These are phyloP conservation scores for Aspergillus biplanus DNA, from an alignment of 495 filamentous ascomycete species.

Conservation along the genomic window DNA sequence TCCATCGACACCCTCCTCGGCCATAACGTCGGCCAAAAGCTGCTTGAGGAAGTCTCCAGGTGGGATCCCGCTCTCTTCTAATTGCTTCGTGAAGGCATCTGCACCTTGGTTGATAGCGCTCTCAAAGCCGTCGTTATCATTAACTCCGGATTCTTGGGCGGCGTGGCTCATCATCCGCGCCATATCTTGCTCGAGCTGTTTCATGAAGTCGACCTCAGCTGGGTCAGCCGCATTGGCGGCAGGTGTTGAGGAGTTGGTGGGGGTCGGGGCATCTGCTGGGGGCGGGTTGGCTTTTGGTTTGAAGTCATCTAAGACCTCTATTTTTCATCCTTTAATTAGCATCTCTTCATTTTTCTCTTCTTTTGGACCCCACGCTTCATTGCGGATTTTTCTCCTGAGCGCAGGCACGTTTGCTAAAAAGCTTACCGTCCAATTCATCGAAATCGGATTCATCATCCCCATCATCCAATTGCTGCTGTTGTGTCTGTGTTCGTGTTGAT, in stretches of 20 bases:
- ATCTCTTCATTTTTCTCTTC: neutral
- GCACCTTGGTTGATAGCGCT: slow-evolving; percentile 42
- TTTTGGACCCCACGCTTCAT: neutral
- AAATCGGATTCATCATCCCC: slow-evolving; percentile 64
- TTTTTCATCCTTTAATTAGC: neutral
- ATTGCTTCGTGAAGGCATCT: slow-evolving; percentile 70
- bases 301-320: slow-evolving; percentile 93
- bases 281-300: slow-evolving; percentile 45
- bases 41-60: slow-evolving; percentile 83
- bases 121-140: slow-evolving; percentile 31
- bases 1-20: slow-evolving; percentile 63
- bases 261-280: slow-evolving; percentile 10
- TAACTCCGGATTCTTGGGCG: slow-evolving; percentile 29
- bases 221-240: slow-evolving; percentile 35
- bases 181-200: slow-evolving; percentile 86
- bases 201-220: slow-evolving; percentile 70
- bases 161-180: slow-evolving; percentile 67
- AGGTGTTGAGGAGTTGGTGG: slow-evolving; percentile 42
- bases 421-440: slow-evolving; percentile 85
- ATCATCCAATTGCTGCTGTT: slow-evolving; percentile 18
- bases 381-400: neutral
- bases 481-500: slow-evolving; percentile 8
- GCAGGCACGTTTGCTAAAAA: neutral
- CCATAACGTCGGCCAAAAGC: slow-evolving; percentile 78
- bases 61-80: slow-evolving; percentile 72